Base-by-base conservation (phyloP, 1,139 yeast species). In the Candida glucosophila region DNA sequence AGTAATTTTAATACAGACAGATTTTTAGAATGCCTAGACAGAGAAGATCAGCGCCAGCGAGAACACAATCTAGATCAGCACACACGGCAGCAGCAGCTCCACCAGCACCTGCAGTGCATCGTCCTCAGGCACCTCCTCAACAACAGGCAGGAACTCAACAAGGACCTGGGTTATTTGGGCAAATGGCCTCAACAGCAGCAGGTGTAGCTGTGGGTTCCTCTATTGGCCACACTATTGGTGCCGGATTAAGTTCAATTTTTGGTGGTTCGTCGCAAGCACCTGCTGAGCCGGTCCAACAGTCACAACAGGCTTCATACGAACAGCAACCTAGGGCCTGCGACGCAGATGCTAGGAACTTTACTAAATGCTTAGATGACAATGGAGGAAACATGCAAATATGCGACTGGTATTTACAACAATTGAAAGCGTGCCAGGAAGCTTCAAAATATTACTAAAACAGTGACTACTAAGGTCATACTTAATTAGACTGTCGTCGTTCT, bases 181-280 rank as follows among this genome's bases (percentile, higher is more conserved):
- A 90, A 60, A 90, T 90, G 97, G 97, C 97, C 17, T 70, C 94
- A 23, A 90, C 98, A 29, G 98, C 98, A 33, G 98, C 97, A 29
- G 98, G 98, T 73, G 98, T 90, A 19, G 98, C 97, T 27, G 96
- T 90, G 32, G 98, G 98, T 47, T 82, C 95, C 30, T 78, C 97
- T 37, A 77, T 88, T 33, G 98, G 98, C 34, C 98, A 90, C 67
- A 85, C 97, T 26, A 44, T 90, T 35, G 96, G 97, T 58, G 94
- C 94, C 32, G 97, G 97, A 45, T 65, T 90, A 43, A 76, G 94
- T 29, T 68, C 85, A 27, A 58, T 90, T 68, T 88, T 90, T 49
- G 88, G 94, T 29, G 95, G 95, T 29, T 67, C 80, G n/a, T 66
- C 77, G 18, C 58, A 70, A 26, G 60, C 75, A 17, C 68, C 73